A percentile compares a stretch with the other conserved stretches of the same genome.
These are phyloP conservation scores for Epichloe uncinata DNA, from an alignment of 2,329 filamentous ascomycete species.

Conservation along the genomic window DNA sequence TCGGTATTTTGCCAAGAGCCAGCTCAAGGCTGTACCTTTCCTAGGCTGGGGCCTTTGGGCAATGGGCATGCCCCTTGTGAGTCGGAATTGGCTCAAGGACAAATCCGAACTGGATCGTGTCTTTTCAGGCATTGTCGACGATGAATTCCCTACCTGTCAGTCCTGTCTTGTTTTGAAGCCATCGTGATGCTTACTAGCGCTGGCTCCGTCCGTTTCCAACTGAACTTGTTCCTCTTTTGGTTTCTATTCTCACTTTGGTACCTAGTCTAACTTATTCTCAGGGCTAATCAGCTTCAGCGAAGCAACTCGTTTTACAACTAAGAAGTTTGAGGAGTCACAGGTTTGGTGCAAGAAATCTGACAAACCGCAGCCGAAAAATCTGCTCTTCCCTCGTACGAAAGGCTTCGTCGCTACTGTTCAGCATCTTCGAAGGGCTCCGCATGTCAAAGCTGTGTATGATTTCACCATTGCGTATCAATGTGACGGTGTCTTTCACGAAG, in stretches of 20 bases:
- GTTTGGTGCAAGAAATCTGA: slow-evolving; percentile 37
- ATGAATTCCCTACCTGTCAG: slow-evolving; percentile 45
- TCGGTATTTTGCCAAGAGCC: slow-evolving; percentile 48
- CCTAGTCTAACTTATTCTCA: slow-evolving; percentile 13
- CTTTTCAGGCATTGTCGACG: slow-evolving; percentile 38
- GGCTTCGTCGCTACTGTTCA: slow-evolving; percentile 48
- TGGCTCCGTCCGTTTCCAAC: no score
- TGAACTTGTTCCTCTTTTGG: neutral
- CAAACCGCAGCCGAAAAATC: slow-evolving; percentile 39
- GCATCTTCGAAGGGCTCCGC: slow-evolving; percentile 35
- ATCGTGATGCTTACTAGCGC: neutral
- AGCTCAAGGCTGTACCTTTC: slow-evolving; percentile 45
- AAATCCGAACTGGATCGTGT: slow-evolving; percentile 41
- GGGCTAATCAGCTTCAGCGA: slow-evolving; percentile 54
- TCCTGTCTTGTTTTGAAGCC: slow-evolving; percentile 4
- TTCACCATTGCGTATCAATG: slow-evolving; percentile 40
- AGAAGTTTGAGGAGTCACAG: slow-evolving; percentile 37
- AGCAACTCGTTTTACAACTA: slow-evolving; percentile 43
- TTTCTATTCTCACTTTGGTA: neutral
- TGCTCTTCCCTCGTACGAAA: slow-evolving; percentile 46
- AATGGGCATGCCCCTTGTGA: slow-evolving; percentile 52
- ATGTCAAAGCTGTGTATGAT: slow-evolving; percentile 42
- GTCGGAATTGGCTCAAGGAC: slow-evolving; percentile 44
- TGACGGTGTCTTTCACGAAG: slow-evolving; percentile 27
- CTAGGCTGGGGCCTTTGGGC: slow-evolving; percentile 52